Base-by-base conservation (phyloP, 208 protist genomes). In the Leishmania gerbilli region DNA sequence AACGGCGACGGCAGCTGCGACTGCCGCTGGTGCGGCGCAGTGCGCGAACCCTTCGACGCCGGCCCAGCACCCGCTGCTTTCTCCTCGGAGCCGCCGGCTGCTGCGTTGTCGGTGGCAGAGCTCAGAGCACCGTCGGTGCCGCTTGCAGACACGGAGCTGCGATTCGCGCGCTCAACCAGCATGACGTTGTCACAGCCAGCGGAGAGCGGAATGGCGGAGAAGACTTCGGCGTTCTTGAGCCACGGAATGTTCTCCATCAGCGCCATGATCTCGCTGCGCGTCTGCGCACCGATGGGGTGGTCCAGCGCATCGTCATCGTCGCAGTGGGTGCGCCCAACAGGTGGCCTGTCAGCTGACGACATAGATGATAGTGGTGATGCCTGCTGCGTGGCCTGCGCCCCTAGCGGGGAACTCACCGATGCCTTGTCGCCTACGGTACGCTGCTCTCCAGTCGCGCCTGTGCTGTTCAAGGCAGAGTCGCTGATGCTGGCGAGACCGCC, bases 191-290 rank as follows among this genome's bases (percentile, higher is more conserved):
- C 85, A n/a, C 80, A 84, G 79, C 88, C 88, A 34, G 85, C 79
- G 37, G 74, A 84, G 58, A 96, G 84, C 27, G 81, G 77, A 47
- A 96, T 81, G 47, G 88, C 86, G 17, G 88, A 94, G 78, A 96
- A 96, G 49, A 84, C 91, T 13, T 89, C 90, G 0, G 91, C 89
- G 77, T 96, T 84, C 45, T 85, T 84, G 79, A 96, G 74, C 92
- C 92, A 96, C 49, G 92, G 92, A 37, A 93, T 85, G 51, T 83
- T 76, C 37, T 84, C 86, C 34, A 95, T 77, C 21, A 90, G 80
- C n/a, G 84, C 84, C 13, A 69, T 69, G 31, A 92, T 72, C 67
- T 87, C 83, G 21, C 85, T 55, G 34, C 82, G 83, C 13, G 84
- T 88, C 64, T 71, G 68, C 8, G 84, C 79, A 51, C 79, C 79